Evolutionary conservation across 768 basidiomycete genomes (phyloP), one percentile per base, ranked within the genome.

Genomic region (Lactifluus rugatus): DNA sequence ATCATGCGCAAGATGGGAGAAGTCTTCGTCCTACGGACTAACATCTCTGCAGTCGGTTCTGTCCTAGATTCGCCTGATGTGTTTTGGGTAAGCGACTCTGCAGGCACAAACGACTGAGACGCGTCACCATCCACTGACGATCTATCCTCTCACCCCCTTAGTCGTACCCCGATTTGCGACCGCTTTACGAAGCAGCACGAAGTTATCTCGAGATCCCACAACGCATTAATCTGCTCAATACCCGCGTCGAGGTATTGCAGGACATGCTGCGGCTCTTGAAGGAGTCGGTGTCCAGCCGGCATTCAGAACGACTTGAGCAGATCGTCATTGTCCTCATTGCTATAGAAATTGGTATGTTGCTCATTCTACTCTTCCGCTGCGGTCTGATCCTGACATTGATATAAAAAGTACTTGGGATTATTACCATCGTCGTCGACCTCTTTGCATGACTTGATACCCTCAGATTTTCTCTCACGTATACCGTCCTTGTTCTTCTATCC

Each of bases 1-100:
- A 97, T 97, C 67, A 95, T 97, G 94, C 88, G 89, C 68, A 91
- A 96, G 71, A 97, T 95, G 62, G 94, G 94, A 45, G 89, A 93
- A 65, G 76, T 97, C 42, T 97, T 97, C 73, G 83, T 97, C 39
- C 75, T 96, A 64, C 79, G 94, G 62, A 92, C 94, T 54, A 94
- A 93, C 68, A 94, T 96, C 65, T 93, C 93, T 65, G 87, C 92
- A 46, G 93, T 96, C 53, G 94, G 94, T 48, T 94, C 93, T 32
- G 93, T 96, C n/a, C 75, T 97, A 45, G 93, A 97, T 75, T 92
- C 93, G 34, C 93, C 93, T 26, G 93, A 96, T 72, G 85, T 95
- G 44, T 96, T 96, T 71, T 95, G 93, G 93, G 92, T 88, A 70
- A 52, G 83, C 68, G 16, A 45, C 13, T 44, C 23, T 44, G 47